Evolutionary conservation across 176 grass and related monocot species (phyloP).

Genomic region (Triticum timopheevii): DNA sequence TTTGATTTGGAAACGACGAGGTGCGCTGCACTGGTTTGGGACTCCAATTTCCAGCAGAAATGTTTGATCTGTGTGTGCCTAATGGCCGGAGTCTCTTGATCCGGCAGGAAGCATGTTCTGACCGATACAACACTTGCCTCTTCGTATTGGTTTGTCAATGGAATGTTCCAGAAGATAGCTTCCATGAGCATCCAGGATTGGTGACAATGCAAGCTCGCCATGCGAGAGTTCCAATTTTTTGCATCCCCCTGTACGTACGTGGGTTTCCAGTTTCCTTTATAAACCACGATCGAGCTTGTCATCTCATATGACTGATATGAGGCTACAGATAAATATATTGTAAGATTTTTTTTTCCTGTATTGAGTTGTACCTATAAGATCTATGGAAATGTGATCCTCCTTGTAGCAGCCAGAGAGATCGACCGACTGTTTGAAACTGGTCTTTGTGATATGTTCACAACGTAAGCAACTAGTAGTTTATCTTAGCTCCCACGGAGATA

Average conservation of each 20-base stretch:
- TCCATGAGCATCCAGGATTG: not conserved
- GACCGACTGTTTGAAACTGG: not conserved
- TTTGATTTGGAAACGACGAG: not conserved
- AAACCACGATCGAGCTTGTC: not conserved
- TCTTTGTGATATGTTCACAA: not conserved
- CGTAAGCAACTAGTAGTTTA: no score
- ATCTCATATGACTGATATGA: not conserved
- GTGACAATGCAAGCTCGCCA: not conserved
- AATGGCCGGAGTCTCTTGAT: no score
- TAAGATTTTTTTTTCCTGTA: not conserved
- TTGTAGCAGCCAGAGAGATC: not conserved
- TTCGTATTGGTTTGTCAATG: no score
- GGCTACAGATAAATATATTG: not conserved
- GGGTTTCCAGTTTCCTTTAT: not conserved
- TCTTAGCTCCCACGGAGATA: not conserved
- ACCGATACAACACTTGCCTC: no score
- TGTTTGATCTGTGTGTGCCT: not conserved
- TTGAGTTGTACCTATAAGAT: not conserved
- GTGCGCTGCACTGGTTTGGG: not conserved
- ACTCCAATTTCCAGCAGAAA: not conserved
- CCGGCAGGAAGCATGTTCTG: no score
- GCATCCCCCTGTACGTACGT: not conserved
- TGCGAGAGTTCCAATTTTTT: not conserved
- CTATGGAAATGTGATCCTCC: not conserved
- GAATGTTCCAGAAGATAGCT: constrained; percentile 12